Evolutionary conservation across 202 grass and related monocot genomes (phyloP).

Genomic region (Schoenoplectus tabernaemontani): DNA sequence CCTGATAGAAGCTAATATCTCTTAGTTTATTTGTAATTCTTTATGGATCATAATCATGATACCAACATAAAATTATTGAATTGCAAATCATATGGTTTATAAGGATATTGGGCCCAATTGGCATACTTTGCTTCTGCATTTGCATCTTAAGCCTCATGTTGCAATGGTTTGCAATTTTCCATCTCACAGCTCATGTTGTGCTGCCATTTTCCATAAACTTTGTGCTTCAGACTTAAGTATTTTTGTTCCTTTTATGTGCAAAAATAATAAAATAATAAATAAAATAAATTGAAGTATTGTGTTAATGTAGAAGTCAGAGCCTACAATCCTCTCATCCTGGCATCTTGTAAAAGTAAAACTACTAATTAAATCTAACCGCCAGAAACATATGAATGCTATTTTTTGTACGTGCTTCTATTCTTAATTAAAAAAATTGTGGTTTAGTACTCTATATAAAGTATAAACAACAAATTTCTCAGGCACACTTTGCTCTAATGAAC

Average conservation of each 20-base stretch:
- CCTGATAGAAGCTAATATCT: background rate
- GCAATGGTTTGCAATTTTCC: background rate
- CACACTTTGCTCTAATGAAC: background rate
- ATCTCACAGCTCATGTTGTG: background rate
- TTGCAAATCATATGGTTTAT: background rate
- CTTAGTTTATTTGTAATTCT: background rate
- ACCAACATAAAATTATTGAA: background rate
- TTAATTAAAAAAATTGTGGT: background rate
- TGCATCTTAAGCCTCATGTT: background rate
- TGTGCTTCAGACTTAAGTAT: background rate
- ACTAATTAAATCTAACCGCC: background rate
- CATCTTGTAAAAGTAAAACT: background rate
- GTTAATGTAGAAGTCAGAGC: background rate
- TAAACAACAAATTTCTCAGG: background rate
- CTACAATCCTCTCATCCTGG: background rate
- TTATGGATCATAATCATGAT: constrained; percentile 20
- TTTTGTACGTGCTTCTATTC: background rate
- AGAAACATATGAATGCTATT: background rate
- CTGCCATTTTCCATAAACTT: background rate
- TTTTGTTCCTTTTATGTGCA: too few relatives aligned
- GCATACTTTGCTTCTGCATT: background rate
- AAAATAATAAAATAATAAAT: background rate
- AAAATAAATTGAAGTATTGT: background rate
- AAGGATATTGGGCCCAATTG: background rate
- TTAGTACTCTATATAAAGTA: too few relatives aligned